Conservation (phyloP, 2,329 filamentous ascomycete species). For the Rachicladosporium sp. region DNA sequence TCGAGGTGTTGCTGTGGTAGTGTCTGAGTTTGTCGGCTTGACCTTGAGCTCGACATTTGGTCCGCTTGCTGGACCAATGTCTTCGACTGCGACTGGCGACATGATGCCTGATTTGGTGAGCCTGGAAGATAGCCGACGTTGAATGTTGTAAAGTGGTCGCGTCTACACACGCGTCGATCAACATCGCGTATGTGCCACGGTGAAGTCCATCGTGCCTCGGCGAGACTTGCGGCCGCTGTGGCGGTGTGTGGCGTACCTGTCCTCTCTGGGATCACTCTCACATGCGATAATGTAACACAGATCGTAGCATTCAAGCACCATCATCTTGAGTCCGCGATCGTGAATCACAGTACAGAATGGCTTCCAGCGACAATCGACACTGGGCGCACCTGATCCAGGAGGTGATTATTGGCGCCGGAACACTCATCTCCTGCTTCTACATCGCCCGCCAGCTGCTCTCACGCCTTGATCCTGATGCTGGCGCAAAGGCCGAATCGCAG, state of each 20-base stretch:
- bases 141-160: not conserved
- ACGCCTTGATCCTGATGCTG: slow-evolving; percentile 67
- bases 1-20: slow-evolving; percentile 1
- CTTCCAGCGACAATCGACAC: too few relatives aligned
- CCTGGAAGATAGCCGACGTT: not conserved
- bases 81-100: slow-evolving; percentile 11
- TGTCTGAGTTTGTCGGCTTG: slow-evolving; percentile 6
- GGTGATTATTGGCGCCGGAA: too few relatives aligned
- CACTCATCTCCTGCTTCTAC: slow-evolving; percentile 34
- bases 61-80: slow-evolving; percentile 18
- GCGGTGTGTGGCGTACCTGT: too few relatives aligned
- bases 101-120: slow-evolving; percentile 1
- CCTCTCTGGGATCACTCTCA: too few relatives aligned
- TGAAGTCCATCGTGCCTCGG: too few relatives aligned
- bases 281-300: too few relatives aligned
- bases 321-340: too few relatives aligned
- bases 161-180: not conserved
- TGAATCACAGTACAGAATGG: too few relatives aligned
- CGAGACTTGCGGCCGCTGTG: too few relatives aligned
- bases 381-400: too few relatives aligned
- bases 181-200: too few relatives aligned
- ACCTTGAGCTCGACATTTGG: slow-evolving; percentile 12
- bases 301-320: too few relatives aligned
- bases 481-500: slow-evolving; percentile 76
- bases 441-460: slow-evolving; percentile 57